Evolutionary conservation across 306 rosid species (phyloP), one percentile per base, ranked within the genome.

Genomic region (Datisca glomerata): DNA sequence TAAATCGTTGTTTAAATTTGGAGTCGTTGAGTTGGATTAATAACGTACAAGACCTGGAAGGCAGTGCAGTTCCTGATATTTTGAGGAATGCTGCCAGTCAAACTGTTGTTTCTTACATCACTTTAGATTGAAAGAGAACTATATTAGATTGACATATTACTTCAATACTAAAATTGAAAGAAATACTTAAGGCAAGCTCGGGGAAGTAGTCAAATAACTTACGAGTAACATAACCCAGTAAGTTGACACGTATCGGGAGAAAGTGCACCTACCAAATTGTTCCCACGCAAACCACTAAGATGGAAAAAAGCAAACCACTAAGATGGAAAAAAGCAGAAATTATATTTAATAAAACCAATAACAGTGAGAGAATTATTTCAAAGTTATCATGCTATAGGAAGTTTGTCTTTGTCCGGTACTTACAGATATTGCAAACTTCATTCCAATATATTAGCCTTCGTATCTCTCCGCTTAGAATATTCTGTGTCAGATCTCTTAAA

Each of bases 371-470:
- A n/a, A n/a, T n/a, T n/a, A n/a, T n/a, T n/a, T n/a, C n/a, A n/a
- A n/a, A n/a, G n/a, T n/a, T n/a, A n/a, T n/a, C n/a, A n/a, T n/a
- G n/a, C n/a, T n/a, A n/a, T n/a, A n/a, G n/a, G n/a, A n/a, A n/a
- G n/a, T n/a, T n/a, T n/a, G n/a, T n/a, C n/a, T n/a, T n/a, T n/a
- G n/a, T n/a, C 4, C 11, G 2, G 41, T 34, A 73, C 99, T 85
- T 65, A 91, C 99, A 91, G 78, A 71, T 85, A 91, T 21, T 91
- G 99, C 49, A 91, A 52, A 91, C 99, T 71, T 91, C 99, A 52
- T 85, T 91, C 99, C 99, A 91, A 64, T 91, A 85, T 41, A 91
- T 64, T 23, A 91, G 99, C 70, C 94, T 80, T 20, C 96, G 99
- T 51, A 91, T 91, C 57, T 91, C 99, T 21, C 96, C 99, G 10